Percentiles rank a stretch among this genome's conserved stretches.
Conservation (phyloP, 1,284 basidiomycete species). For the Pterulicium gracile region DNA sequence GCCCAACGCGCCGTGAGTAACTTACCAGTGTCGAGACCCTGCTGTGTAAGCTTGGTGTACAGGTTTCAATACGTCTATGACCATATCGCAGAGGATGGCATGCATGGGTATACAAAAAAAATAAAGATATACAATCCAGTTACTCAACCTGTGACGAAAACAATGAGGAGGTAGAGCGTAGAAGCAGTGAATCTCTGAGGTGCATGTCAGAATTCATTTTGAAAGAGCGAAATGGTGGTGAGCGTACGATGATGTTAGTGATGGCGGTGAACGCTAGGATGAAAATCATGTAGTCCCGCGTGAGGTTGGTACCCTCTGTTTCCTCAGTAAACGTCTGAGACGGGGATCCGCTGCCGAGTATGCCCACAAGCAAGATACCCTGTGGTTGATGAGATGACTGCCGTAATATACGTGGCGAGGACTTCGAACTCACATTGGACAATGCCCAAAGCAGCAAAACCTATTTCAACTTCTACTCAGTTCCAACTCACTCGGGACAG, state of each 20-base stretch:
- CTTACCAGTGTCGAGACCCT: too few species aligned
- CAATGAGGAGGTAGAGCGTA: constrained; percentile 32
- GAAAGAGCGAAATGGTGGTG: neutral
- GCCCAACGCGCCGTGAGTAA: too few species aligned
- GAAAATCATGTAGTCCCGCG: constrained; percentile 70
- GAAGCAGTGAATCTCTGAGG: constrained; percentile 34
- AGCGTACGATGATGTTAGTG: constrained; percentile 50
- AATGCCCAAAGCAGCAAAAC: constrained; percentile 78
- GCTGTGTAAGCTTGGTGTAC: too few species aligned
- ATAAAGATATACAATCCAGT: neutral
- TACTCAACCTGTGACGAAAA: constrained; percentile 31
- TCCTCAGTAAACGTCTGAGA: constrained; percentile 49
- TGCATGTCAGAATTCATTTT: constrained; percentile 1
- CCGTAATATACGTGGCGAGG: constrained; percentile 2
- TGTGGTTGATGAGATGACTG: constrained; percentile 17
- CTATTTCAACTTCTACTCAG: constrained; percentile 18
- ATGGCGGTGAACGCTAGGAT: constrained; percentile 73
- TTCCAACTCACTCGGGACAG: neutral
- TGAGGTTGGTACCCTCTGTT: constrained; percentile 39
- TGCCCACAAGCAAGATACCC: constrained; percentile 66
- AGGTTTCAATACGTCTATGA: too few species aligned
- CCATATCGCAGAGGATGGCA: neutral
- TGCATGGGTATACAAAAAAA: neutral
- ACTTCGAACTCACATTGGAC: constrained; percentile 56
- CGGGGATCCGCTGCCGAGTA: constrained; percentile 59